phyloP scores from a whole-genome alignment of 2,329 filamentous ascomycete genomes.

The Verticillium isaacii region DNA sequence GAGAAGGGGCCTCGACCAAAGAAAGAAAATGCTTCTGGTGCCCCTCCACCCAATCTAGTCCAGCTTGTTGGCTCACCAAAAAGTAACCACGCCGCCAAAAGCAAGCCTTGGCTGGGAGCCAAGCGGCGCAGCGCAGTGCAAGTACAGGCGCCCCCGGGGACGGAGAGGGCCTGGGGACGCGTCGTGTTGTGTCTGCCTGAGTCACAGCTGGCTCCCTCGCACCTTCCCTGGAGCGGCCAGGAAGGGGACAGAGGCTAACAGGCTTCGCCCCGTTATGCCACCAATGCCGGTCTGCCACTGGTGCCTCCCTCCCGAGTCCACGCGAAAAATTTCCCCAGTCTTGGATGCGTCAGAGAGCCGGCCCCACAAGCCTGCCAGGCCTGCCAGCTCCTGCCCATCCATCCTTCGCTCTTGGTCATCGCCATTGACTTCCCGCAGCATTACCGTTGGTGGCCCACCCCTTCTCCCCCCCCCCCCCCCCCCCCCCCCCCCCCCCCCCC shows the following conservation, averaged over 20 bases:
- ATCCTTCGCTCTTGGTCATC: background rate
- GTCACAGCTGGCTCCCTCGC: background rate
- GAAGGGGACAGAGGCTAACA: background rate
- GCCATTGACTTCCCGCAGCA: background rate
- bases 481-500: background rate
- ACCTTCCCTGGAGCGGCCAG: background rate
- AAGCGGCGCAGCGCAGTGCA: background rate
- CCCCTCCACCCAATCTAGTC: background rate
- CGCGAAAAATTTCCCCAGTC: slow-evolving; percentile 10
- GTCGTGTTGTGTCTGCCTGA: background rate
- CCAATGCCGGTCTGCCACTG: background rate
- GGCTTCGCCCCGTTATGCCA: background rate
- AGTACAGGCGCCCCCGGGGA: background rate
- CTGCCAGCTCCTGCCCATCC: background rate
- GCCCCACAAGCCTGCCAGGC: background rate
- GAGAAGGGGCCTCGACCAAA: background rate
- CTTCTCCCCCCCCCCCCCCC: background rate
- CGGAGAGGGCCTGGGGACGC: background rate
- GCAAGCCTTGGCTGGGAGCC: background rate
- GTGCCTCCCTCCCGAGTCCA: slow-evolving; percentile 9
- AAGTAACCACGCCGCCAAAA: background rate
- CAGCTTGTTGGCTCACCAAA: background rate
- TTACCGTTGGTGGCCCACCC: background rate
- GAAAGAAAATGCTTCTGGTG: background rate
- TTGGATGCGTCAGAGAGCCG: background rate